These are phyloP conservation scores for Xylaria flabelliformis DNA, from an alignment of 495 filamentous ascomycete genomes.

Conservation along the genomic window DNA sequence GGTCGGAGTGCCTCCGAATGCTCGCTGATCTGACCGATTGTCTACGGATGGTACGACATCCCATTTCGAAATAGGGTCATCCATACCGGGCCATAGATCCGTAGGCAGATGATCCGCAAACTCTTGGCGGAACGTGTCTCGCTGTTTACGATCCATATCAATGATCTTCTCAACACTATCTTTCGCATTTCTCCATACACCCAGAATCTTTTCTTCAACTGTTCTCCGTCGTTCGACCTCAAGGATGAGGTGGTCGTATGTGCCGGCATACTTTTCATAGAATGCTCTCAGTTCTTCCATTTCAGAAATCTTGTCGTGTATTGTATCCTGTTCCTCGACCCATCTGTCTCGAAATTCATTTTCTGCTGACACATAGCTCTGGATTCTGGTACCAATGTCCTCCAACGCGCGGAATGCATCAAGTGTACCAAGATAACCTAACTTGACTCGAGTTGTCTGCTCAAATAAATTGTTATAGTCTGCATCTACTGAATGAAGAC, in stretches of 20 bases:
- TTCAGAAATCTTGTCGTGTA: conserved; percentile 70
- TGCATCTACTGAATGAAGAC: conserved; percentile 76
- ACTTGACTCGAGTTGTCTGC: conserved; percentile 61
- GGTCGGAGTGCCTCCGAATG: conserved; percentile 23
- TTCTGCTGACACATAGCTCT: conserved; percentile 71
- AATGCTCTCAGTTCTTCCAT: conserved; percentile 75
- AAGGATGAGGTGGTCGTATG: conserved; percentile 82
- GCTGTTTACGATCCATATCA: conserved; percentile 72
- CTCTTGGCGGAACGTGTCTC: conserved; percentile 80
- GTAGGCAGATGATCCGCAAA: conserved; percentile 85
- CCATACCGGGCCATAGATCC: conserved; percentile 84
- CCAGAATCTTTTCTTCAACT: conserved; percentile 73
- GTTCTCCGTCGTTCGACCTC: conserved; percentile 78
- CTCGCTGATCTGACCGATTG: conserved; percentile 25
- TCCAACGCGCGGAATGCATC: conserved; percentile 71
- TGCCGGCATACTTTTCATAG: conserved; percentile 82
- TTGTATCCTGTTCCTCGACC: conserved; percentile 73
- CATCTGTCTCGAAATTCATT: conserved; percentile 75
- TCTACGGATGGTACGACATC: conserved; percentile 49
- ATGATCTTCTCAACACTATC: conserved; percentile 77
- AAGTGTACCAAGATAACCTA: conserved; percentile 54
- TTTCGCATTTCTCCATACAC: conserved; percentile 75
- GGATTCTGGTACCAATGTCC: conserved; percentile 67
- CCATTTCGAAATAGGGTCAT: conserved; percentile 48
- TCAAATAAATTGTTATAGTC: conserved; percentile 64